Evolutionary conservation across 306 rosid genomes (phyloP).

Genomic region (Medicago ruthenica): DNA sequence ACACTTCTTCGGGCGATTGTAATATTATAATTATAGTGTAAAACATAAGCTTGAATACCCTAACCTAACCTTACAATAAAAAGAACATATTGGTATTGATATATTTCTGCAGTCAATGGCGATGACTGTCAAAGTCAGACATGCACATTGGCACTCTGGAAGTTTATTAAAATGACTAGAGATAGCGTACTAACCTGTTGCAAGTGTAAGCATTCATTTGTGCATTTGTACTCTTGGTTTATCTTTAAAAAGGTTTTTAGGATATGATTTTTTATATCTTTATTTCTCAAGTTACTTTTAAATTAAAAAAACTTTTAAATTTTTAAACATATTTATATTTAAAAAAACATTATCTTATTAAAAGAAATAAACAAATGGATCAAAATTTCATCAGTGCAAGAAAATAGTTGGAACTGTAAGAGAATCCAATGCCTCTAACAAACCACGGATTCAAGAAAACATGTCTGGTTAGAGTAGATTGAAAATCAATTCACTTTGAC

Average conservation of each 20-base stretch:
- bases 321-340: not conserved
- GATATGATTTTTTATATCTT: not conserved
- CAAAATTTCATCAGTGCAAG: not conserved
- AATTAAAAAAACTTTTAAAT: not conserved
- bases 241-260: not conserved
- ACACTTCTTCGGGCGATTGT: not conserved
- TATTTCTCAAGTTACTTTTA: not conserved
- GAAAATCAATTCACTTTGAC: constrained; percentile 37
- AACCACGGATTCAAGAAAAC: constrained; percentile 24
- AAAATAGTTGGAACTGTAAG: not conserved
- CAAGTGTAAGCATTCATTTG: not conserved
- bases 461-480: constrained; percentile 8
- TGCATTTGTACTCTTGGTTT: no score
- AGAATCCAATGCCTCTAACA: constrained; percentile 16
- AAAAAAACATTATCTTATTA: not conserved
- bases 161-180: not conserved
- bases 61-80: not conserved
- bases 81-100: no score
- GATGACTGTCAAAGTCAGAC: not conserved
- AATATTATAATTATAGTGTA: not conserved
- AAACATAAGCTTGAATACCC: not conserved
- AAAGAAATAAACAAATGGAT: not conserved
- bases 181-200: not conserved
- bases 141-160: no score
- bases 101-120: not conserved